Percentiles rank a stretch among this genome's conserved stretches.
phyloP scores from a whole-genome alignment of 192 early-diverging fungal species.

The Hyaloraphidium curvatum region DNA sequence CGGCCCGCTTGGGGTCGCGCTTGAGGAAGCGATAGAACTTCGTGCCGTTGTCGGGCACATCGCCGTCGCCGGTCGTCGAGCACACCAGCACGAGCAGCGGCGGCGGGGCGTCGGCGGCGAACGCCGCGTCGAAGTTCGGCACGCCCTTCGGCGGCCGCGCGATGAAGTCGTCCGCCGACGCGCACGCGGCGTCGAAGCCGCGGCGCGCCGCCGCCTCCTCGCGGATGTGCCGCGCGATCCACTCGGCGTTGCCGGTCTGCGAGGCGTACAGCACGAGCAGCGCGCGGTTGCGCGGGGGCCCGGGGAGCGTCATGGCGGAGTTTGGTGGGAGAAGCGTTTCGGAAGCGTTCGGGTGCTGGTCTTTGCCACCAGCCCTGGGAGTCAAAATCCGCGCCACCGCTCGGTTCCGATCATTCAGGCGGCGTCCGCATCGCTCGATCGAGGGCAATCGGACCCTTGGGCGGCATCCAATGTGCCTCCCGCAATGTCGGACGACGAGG shows the following conservation, averaged over 20 bases:
- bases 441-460: no score
- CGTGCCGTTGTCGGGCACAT: slow-evolving; percentile 83
- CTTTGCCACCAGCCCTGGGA: no score
- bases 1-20: slow-evolving; percentile 15
- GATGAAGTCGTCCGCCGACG: slow-evolving; percentile 49
- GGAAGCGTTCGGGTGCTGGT: no score
- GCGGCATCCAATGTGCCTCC: no score
- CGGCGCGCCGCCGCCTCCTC: slow-evolving; percentile 49
- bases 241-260: slow-evolving; percentile 90
- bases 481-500: no score
- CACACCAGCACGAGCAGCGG: slow-evolving; percentile 55
- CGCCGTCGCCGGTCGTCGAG: slow-evolving; percentile 89
- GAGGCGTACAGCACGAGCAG: slow-evolving; percentile 57
- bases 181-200: slow-evolving; percentile 41
- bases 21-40: slow-evolving; percentile 75
- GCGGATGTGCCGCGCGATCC: slow-evolving; percentile 67
- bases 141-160: no score
- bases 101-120: slow-evolving; percentile 21
- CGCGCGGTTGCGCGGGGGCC: no score
- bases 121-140: slow-evolving; percentile 18
- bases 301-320: no score
- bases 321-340: no score
- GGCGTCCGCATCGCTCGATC: no score
- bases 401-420: no score
- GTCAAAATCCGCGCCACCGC: no score